These are phyloP conservation scores for Colletotrichum filicis DNA, from an alignment of 2,329 filamentous ascomycete genomes.

Conservation along the genomic window DNA sequence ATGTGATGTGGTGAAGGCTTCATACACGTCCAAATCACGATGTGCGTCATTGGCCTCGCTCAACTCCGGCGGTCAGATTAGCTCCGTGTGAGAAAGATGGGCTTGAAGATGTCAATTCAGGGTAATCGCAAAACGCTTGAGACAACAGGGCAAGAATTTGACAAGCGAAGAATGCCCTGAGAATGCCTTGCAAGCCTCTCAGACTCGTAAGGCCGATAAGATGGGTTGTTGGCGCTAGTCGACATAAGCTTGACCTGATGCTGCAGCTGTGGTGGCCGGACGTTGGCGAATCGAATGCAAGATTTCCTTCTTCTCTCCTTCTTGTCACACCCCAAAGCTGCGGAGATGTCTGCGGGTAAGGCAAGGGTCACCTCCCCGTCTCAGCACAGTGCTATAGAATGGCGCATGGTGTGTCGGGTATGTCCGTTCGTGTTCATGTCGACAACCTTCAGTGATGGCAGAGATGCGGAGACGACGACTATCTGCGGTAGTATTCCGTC, in stretches of 20 bases:
- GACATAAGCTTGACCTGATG: slow-evolving; percentile 23
- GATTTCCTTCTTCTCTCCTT: background rate
- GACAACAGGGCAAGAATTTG: background rate
- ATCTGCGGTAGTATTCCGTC: slow-evolving; percentile 1
- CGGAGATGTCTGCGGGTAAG: background rate
- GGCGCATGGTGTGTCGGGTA: background rate
- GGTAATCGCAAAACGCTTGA: background rate
- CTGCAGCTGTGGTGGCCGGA: background rate
- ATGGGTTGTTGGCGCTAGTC: background rate
- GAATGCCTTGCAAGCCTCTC: background rate
- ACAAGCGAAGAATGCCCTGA: background rate
- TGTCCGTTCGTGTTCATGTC: background rate
- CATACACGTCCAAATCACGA: background rate
- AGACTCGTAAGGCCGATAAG: background rate
- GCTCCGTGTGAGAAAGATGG: background rate
- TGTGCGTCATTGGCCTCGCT: slow-evolving; percentile 8
- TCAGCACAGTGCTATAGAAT: background rate
- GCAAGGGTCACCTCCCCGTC: background rate
- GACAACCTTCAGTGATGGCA: slow-evolving; percentile 7
- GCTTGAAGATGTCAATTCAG: background rate
- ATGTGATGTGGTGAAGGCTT: background rate
- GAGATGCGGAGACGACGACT: slow-evolving; percentile 3
- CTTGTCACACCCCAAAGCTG: background rate
- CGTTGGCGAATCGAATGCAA: slow-evolving; percentile 9
- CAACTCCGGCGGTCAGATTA: slow-evolving; percentile 21